phyloP scores from a whole-genome alignment of 208 protist genomes.

The Crithidia sp. region DNA sequence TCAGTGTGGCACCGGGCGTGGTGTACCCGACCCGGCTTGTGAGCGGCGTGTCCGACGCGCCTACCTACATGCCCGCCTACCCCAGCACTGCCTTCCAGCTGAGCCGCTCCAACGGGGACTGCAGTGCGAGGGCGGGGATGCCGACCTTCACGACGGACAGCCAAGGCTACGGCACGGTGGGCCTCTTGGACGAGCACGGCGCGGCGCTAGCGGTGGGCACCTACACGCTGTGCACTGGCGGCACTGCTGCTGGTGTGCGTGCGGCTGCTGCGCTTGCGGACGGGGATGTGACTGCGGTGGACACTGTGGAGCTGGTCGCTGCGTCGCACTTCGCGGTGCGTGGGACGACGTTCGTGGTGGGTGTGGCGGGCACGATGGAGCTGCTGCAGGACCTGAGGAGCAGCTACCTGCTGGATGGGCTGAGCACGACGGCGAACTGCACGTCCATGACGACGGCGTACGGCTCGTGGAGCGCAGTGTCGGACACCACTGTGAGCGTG shows the following conservation, averaged over 20 bases:
- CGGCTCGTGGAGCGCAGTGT: conserved; percentile 46
- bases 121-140: conserved; percentile 23
- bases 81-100: conserved; percentile 49
- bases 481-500: conserved; percentile 40
- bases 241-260: not conserved
- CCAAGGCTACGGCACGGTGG: conserved; percentile 48
- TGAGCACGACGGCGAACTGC: conserved; percentile 53
- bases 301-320: conserved; percentile 45
- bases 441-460: conserved; percentile 30
- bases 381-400: conserved; percentile 54
- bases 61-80: conserved; percentile 57
- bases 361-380: conserved; percentile 42
- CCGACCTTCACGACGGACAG: conserved; percentile 57
- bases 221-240: conserved; percentile 63
- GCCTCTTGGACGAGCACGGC: conserved; percentile 27
- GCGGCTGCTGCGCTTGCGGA: too few relatives aligned
- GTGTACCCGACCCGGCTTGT: conserved; percentile 58
- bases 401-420: conserved; percentile 44
- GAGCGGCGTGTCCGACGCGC: conserved; percentile 28
- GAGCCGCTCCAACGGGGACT: conserved; percentile 34
- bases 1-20: conserved; percentile 39
- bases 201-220: conserved; percentile 39
- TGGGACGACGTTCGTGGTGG: conserved; percentile 55
- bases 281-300: conserved; percentile 14
- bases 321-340: conserved; percentile 52